Percentiles rank a stretch among this genome's conserved stretches.
Evolutionary conservation across 257 asterid genomes (phyloP).

Genomic region (Nicotiana paniculata): DNA sequence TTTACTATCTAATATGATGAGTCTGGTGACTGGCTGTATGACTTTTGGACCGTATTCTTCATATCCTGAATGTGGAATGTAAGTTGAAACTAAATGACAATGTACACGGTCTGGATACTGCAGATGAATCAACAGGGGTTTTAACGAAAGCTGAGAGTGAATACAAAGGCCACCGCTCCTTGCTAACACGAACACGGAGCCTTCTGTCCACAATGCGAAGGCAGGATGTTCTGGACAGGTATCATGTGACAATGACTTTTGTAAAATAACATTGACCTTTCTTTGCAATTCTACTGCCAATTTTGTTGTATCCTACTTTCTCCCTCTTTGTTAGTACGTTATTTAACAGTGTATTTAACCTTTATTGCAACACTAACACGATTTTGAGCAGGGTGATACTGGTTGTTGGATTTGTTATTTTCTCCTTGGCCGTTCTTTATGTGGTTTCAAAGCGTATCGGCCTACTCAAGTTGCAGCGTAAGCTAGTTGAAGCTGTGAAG

Average conservation of each 20-base stretch:
- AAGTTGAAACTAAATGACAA: background rate
- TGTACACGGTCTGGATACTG: conserved; percentile 19
- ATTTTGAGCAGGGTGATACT: conserved; percentile 59
- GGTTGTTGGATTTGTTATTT: conserved; percentile 52
- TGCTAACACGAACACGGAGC: conserved; percentile 70
- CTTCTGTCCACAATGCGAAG: conserved; percentile 92
- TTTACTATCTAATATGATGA: background rate
- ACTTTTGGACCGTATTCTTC: background rate
- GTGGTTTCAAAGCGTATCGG: conserved; percentile 95
- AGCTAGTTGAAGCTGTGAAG: conserved; percentile 57
- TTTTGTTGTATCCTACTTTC: background rate
- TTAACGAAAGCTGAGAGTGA: conserved; percentile 80
- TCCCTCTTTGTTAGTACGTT: background rate
- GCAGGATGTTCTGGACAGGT: conserved; percentile 90
- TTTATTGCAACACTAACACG: background rate
- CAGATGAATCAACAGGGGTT: conserved; percentile 89
- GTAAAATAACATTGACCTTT: background rate
- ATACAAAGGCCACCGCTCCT: conserved; percentile 83
- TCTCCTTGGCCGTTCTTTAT: conserved; percentile 82
- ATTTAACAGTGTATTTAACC: background rate
- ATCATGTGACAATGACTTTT: background rate
- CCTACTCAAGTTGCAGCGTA: conserved; percentile 73
- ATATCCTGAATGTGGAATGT: background rate
- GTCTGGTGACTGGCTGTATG: background rate
- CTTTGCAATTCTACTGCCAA: background rate